Base-by-base conservation (phyloP, 148 eudicot genomes). In the Drosera capensis region DNA sequence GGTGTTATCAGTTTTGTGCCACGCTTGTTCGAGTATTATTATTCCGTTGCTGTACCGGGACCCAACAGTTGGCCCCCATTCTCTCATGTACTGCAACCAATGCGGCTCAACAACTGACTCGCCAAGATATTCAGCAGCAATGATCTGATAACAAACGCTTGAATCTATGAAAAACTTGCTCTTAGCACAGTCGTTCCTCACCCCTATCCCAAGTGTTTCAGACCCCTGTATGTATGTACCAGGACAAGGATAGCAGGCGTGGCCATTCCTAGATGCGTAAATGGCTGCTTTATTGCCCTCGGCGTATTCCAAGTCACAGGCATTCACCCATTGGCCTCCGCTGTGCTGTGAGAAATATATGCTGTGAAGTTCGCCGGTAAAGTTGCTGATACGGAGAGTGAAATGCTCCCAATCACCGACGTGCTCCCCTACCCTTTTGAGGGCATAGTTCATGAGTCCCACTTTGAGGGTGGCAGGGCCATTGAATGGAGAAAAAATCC, bases 331-430 rank as follows among this genome's bases (percentile, higher is more conserved):
- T 25, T 58, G 63, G 1, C 95, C 95, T 2, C 85, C 78, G 26
- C 99, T 90, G 44, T 84, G 95, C 47, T 90, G 95, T 11, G 97
- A 90, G 36, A 85, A 76, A 53, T 85, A 90, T 31, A 78, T 43
- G 49, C 85, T 64, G 48, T 57, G 51, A 9, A 90, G 88, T 48
- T 67, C 71, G 15, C 99, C 99, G 0, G 69, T 67, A 57, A 78
- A 85, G 65, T 90, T 90, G 70, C 99, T 78, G 42, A 90, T 30
- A n/a, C 94, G 71, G 28, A 88, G 73, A 1, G 92, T 80, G 53
- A 73, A 75, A 57, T 83, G 97, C 60, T 88, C 97, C 97, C 97
- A 84, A 15, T 88, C 97, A 20, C 94, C 64, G 19, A 83, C 65
- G 51, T 88, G 99, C 43, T 69, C 80, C 21, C 99, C 99, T 2